Evolutionary conservation across 2,329 filamentous ascomycete genomes (phyloP), one percentile per base, ranked within the genome.

Genomic region (Microcera coccophila): DNA sequence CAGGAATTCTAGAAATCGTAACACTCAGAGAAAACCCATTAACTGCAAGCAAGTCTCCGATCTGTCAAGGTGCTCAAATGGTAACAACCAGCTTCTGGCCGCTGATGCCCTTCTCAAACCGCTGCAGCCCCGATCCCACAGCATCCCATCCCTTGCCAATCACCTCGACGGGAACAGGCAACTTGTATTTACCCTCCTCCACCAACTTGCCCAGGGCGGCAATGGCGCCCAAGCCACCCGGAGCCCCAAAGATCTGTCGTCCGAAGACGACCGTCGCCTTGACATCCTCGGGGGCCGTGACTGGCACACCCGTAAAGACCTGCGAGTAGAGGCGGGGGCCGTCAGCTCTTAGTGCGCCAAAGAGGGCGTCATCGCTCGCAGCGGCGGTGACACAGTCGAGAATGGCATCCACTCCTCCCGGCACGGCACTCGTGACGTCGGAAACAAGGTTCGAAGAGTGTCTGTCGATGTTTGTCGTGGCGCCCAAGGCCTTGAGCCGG

Each of bases 331-430:
- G 10, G 1, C 34, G 40, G 34, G 41, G 43, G 0, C 52, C 49
- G 5, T 45, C 19, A 8, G 4, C 17, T 4, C 36, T 16, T 1
- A 53, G 22, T 3, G 44, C 31, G 1, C n/a, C n/a, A 24, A 54
- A 53, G 26, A 52, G 14, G 24, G 22, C 12, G 5, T 22, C 3
- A n/a, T 54, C 36, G 1, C 32, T 16, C 16, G 45, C 43, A 36
- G 47, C 52, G 3, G 49, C 52, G 2, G 45, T 41, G n/a, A 54
- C 52, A 36, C 49, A 52, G 24, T 54, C 52, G 2, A 54, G 37
- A 29, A 54, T 53, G 18, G 52, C 52, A 16, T 54, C 52, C 11
- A 54, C 48, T 2, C 52, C 52, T 5, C 38, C 38, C 9, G 41
- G 32, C 4, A 38, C 5, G 2, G 16, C 14, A 4, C 3, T 35